phyloP scores from a whole-genome alignment of 2,329 filamentous ascomycete genomes.

The Colletotrichum tanaceti region DNA sequence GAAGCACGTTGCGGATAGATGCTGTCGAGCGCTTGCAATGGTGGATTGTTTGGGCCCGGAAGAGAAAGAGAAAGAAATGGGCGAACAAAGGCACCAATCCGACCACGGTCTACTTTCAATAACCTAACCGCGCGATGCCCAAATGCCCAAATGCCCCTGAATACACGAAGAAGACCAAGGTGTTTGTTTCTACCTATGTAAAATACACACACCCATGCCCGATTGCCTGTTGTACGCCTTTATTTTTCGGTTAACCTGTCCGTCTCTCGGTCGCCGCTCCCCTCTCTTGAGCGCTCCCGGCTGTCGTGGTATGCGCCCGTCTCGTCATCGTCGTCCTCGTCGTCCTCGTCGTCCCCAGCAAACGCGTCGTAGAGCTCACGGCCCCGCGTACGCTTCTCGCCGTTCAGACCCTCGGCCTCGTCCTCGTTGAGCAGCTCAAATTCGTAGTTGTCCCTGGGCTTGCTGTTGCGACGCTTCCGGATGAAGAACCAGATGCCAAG shows the following conservation, averaged over 20 bases:
- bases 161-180: slow-evolving; percentile 27
- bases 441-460: slow-evolving; percentile 85
- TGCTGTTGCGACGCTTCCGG: slow-evolving; percentile 81
- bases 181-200: slow-evolving; percentile 40
- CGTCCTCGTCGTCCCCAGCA: slow-evolving; percentile 82
- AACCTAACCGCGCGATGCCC: slow-evolving; percentile 46
- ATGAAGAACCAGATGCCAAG: slow-evolving; percentile 86
- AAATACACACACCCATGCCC: slow-evolving; percentile 33
- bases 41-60: slow-evolving; percentile 24
- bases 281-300: slow-evolving; percentile 41
- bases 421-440: slow-evolving; percentile 93
- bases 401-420: slow-evolving; percentile 70
- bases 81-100: slow-evolving; percentile 11
- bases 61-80: no score
- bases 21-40: slow-evolving; percentile 3
- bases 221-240: slow-evolving; percentile 21
- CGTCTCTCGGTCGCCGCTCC: slow-evolving; percentile 35
- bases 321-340: slow-evolving; percentile 77
- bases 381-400: slow-evolving; percentile 71
- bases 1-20: not conserved
- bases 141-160: slow-evolving; percentile 41
- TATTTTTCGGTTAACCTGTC: slow-evolving; percentile 41
- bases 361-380: slow-evolving; percentile 98
- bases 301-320: slow-evolving; percentile 53
- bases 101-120: slow-evolving; percentile 25